A percentile compares a stretch with the other conserved stretches of the same genome.
Evolutionary conservation across 1,139 yeast species (phyloP).

Genomic region (Wickerhamomyces sp.): DNA sequence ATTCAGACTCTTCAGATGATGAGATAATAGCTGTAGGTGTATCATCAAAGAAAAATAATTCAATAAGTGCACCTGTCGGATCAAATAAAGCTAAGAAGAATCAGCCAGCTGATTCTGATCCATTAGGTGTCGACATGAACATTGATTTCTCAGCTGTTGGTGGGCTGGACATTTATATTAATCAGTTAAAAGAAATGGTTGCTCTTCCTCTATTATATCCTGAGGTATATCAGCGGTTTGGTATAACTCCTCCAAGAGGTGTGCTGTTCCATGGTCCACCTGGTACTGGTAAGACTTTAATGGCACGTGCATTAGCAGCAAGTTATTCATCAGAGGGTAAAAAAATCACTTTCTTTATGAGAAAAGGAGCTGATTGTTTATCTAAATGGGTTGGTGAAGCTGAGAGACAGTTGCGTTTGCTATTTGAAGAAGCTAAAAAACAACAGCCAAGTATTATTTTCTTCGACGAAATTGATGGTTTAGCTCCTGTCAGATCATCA

Average conservation of each 20-base stretch:
- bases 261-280: slow-evolving; percentile 99
- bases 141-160: slow-evolving; percentile 90
- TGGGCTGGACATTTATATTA: slow-evolving; percentile 85
- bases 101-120: slow-evolving; percentile 87
- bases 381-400: slow-evolving; percentile 99
- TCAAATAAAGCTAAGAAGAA: slow-evolving; percentile 44
- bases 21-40: slow-evolving; percentile 36
- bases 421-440: slow-evolving; percentile 93
- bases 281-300: slow-evolving; percentile 96
- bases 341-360: slow-evolving; percentile 94
- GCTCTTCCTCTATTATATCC: slow-evolving; percentile 91
- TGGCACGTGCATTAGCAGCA: slow-evolving; percentile 97
- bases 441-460: slow-evolving; percentile 95
- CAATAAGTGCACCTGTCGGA: slow-evolving; percentile 35
- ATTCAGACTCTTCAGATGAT: slow-evolving; percentile 74
- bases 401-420: slow-evolving; percentile 82
- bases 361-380: slow-evolving; percentile 96
- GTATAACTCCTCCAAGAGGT: slow-evolving; percentile 95
- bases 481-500: slow-evolving; percentile 95
- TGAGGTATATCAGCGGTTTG: slow-evolving; percentile 85
- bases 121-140: slow-evolving; percentile 89
- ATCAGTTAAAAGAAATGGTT: slow-evolving; percentile 95
- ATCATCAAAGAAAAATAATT: slow-evolving; percentile 23
- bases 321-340: slow-evolving; percentile 76
- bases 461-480: slow-evolving; percentile 96